Percentiles rank a stretch among this genome's conserved stretches.
Evolutionary conservation across 2,329 filamentous ascomycete genomes (phyloP).

Genomic region (Botryotinia globosa): DNA sequence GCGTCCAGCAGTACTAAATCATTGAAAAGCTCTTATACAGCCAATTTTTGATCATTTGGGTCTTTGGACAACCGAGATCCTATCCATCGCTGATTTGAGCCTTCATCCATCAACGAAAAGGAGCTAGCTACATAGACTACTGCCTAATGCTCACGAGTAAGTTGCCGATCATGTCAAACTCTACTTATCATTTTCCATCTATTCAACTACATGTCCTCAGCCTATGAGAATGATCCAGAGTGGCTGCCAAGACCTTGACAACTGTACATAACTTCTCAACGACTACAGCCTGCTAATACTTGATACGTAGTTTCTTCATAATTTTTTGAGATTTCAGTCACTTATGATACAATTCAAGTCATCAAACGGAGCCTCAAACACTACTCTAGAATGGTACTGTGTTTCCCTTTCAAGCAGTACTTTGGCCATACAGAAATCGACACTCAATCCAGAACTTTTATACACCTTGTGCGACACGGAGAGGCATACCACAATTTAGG

Average conservation of each 20-base stretch:
- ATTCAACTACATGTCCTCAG: neutral
- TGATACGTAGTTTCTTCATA: neutral
- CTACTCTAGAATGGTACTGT: neutral
- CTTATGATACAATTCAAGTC: neutral
- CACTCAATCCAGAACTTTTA: neutral
- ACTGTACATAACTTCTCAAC: neutral
- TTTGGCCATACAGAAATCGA: neutral
- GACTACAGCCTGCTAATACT: neutral
- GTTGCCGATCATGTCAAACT: neutral
- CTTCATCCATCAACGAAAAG: neutral
- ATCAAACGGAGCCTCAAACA: too few species aligned
- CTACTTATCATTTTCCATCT: neutral
- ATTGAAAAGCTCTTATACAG: neutral
- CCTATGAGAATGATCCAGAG: neutral
- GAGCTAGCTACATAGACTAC: neutral
- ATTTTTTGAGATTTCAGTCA: neutral
- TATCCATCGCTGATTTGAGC: neutral
- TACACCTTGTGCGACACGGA: slow-evolving; percentile 14
- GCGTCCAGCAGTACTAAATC: neutral
- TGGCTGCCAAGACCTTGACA: neutral
- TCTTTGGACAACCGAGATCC: neutral
- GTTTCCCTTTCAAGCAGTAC: neutral
- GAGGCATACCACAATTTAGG: slow-evolving; percentile 12
- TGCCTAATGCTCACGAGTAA: neutral
- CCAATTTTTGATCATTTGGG: neutral